Base-by-base conservation (phyloP, 768 basidiomycete species). In the Naganishia antarctica region DNA sequence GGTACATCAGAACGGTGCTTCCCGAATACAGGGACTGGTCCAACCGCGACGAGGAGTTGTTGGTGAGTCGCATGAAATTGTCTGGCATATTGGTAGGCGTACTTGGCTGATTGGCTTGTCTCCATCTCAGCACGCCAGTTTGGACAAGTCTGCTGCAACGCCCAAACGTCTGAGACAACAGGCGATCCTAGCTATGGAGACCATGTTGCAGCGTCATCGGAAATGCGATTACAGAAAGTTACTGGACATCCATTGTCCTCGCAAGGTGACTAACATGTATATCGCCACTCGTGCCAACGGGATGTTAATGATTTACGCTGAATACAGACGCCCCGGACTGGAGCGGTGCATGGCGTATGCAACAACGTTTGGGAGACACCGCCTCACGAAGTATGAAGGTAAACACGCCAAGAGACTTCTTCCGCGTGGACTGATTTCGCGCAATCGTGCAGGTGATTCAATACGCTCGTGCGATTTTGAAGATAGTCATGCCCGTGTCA, bases 401-500 rank as follows among this genome's bases (percentile, higher is more conserved):
- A 15, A 5, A 15, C 25, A 28, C 25, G 5, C 43, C 8, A 12
- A 31, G 25, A 2, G 32, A 4, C 31, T 26, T 15, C 21, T 34
- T 18, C 23, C 11, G 2, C 11, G 12, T 57, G 8, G 15, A 57
- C 23, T 32, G 34, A 34, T n/a, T 63, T 44, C 28, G 15, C 15
- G 32, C 31, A 47, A 8, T 18, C 11, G 26, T 61, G 83, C 79
- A 63, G 85, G 79, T 64, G 74, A 85, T 57, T 76, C 90, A 63
- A 88, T 89, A 68, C 41, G 66, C 68, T 16, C 15, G 43, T 11
- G 29, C 60, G 50, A 48, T 58, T 51, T 63, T 29, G 15, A 69
- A 90, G 88, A 88, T 88, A 78, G 79, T 89, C 71, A 83, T 90
- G 79, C 87, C 89, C 0, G 88, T 89, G 2, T 26, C 73, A 80